Evolutionary conservation across 371 early-diverging fungal genomes (phyloP), one percentile per base, ranked within the genome.

Genomic region (Batkoa obscura): DNA sequence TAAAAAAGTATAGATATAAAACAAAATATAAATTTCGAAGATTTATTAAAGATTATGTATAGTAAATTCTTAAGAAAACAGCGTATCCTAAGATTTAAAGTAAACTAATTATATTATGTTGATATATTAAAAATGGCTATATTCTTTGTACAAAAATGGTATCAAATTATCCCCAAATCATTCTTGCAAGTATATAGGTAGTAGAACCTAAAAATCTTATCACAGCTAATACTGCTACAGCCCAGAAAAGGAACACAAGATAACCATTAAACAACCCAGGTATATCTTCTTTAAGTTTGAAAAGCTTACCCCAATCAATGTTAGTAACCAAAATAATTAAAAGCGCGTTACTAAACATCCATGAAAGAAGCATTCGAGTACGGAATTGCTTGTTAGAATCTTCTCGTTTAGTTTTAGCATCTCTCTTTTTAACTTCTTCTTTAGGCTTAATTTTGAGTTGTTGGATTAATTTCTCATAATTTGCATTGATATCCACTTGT

Each of bases 351-450:
- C 80, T 70, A 58, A 86, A 66, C 61, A 90, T 78, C 94, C 94
- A 95, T 23, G 68, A 62, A 12, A 93, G 64, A 10, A 95, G 75
- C 12, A 90, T 67, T 23, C 77, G 69, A 1, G 94, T 93, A 61
- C 96, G 82, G 78, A 91, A 89, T 61, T 75, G 69, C 60, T 83
- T 80, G 72, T 88, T 90, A 62, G 84, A 80, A 62, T 95, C 96
- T 58, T 91, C 89, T 64, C 80, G 81, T 62, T 85, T 87, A 2
- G 86, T 86, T 58, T 76, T 73, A 37, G 79, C 78, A 66, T 86
- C 89, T 39, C 81, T 76, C 53, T 81, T 67, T 37, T 71, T 67
- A 37, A 70, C 78, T 43, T 68, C 72, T 49, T 70, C 76, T 10
- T 65, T 67, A 1, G 70, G 68, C 52, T 67, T 69, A 58, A 67